Conservation (phyloP, 139 green algal genomes). For the Marvania coccoides region DNA sequence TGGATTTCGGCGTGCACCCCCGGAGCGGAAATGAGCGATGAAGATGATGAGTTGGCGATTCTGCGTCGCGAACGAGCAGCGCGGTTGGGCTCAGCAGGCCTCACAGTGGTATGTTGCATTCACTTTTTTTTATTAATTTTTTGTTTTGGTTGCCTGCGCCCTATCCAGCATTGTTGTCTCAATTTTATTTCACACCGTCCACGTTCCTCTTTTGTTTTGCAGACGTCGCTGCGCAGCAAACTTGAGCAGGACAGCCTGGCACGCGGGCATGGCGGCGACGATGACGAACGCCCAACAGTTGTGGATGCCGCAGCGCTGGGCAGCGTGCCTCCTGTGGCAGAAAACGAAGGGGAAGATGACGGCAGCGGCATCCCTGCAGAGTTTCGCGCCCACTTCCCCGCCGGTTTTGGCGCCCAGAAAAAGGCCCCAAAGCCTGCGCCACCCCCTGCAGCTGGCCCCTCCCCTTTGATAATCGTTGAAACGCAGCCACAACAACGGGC, state of each 20-base stretch:
- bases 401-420: constrained; percentile 57
- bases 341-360: constrained; percentile 12
- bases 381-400: constrained; percentile 34
- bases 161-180: too few relatives aligned
- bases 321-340: neutral
- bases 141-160: too few relatives aligned
- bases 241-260: constrained; percentile 1
- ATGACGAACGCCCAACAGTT: neutral
- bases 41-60: constrained; percentile 50
- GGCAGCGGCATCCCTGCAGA: constrained; percentile 10
- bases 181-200: too few relatives aligned
- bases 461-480: too few relatives aligned
- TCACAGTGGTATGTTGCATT: constrained; percentile 23
- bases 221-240: constrained; percentile 29
- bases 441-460: too few relatives aligned
- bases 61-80: constrained; percentile 38
- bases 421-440: too few relatives aligned
- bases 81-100: constrained; percentile 17
- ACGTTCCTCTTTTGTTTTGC: too few relatives aligned
- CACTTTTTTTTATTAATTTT: neutral
- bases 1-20: too few relatives aligned
- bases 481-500: too few relatives aligned
- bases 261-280: neutral
- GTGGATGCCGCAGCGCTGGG: neutral
- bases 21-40: too few relatives aligned